Evolutionary conservation across 805 yeast species (phyloP).

Genomic region (Metschnikowia matae): DNA sequence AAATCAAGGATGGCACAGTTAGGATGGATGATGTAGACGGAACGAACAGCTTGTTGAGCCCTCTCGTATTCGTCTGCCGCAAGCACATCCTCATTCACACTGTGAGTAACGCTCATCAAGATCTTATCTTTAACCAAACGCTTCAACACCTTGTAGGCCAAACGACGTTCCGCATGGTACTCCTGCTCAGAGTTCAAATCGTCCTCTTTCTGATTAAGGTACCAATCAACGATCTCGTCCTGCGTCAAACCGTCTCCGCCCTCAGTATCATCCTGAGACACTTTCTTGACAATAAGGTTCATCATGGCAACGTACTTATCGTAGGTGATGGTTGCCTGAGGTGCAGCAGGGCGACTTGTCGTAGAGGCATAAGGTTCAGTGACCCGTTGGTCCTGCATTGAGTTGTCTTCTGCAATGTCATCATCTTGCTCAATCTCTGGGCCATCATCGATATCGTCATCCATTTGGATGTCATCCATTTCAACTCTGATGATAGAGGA

Average conservation of each 20-base stretch:
- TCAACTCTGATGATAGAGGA: conserved; percentile 93
- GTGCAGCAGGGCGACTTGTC: conserved; percentile 14
- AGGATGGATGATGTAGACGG: conserved; percentile 59
- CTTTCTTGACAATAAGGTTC: conserved; percentile 66
- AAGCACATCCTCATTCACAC: conserved; percentile 27
- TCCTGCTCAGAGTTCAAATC: conserved; percentile 66
- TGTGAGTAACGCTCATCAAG: conserved; percentile 52
- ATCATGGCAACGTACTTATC: conserved; percentile 84
- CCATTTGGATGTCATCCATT: conserved; percentile 85
- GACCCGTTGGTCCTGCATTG: conserved; percentile 13
- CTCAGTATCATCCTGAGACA: conserved; percentile 49
- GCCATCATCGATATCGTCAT: conserved; percentile 49
- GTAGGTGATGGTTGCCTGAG: conserved; percentile 55
- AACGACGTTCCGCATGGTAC: conserved; percentile 62
- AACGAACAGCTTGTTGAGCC: conserved; percentile 11
- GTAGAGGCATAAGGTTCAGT: background rate
- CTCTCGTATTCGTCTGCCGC: conserved; percentile 13
- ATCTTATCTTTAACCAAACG: conserved; percentile 82
- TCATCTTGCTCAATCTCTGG: conserved; percentile 17
- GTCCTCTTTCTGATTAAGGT: conserved; percentile 68
- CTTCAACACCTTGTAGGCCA: conserved; percentile 76
- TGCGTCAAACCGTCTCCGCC: conserved; percentile 62
- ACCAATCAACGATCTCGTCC: conserved; percentile 73
- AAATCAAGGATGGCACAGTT: conserved; percentile 76
- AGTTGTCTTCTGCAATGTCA: conserved; percentile 8